Conservation (phyloP, 441 rosid genomes). For the Croton setiger region DNA sequence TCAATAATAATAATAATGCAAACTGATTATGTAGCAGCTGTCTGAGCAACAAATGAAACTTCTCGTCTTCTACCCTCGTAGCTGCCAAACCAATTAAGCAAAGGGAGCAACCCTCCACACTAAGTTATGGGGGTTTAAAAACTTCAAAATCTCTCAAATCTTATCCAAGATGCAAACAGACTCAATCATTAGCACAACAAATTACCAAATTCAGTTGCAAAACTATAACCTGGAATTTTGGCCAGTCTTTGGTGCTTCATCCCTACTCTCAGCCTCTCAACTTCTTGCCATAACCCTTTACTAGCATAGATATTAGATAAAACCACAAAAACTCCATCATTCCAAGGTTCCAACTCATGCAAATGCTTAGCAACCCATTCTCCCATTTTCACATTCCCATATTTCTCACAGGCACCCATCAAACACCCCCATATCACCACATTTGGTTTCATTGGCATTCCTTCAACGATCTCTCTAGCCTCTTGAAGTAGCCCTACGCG, state of each 20-base stretch:
- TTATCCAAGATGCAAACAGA: no score
- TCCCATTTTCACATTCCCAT: slow-evolving; percentile 63
- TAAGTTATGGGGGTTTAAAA: no score
- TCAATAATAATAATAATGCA: no score
- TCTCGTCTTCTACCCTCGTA: no score
- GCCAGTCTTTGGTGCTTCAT: slow-evolving; percentile 55
- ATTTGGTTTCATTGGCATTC: slow-evolving; percentile 75
- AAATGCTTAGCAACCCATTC: slow-evolving; percentile 79
- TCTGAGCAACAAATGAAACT: no score
- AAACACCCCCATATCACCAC: slow-evolving; percentile 74
- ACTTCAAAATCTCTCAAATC: no score
- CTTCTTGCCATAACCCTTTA: slow-evolving; percentile 71
- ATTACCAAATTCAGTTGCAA: slow-evolving; percentile 26
- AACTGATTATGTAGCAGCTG: no score
- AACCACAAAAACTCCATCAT: slow-evolving; percentile 75
- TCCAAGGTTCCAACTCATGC: slow-evolving; percentile 69
- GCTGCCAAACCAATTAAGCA: no score
- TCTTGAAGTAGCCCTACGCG: slow-evolving; percentile 65
- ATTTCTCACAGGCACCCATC: slow-evolving; percentile 90
- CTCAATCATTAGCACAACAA: not conserved
- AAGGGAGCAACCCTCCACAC: no score
- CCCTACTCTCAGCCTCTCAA: slow-evolving; percentile 57
- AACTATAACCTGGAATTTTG: slow-evolving; percentile 71
- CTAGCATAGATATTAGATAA: slow-evolving; percentile 76
- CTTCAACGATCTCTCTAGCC: slow-evolving; percentile 61